These are phyloP conservation scores for Melastoma malabathricum DNA, from an alignment of 345 rosid species.

Conservation along the genomic window DNA sequence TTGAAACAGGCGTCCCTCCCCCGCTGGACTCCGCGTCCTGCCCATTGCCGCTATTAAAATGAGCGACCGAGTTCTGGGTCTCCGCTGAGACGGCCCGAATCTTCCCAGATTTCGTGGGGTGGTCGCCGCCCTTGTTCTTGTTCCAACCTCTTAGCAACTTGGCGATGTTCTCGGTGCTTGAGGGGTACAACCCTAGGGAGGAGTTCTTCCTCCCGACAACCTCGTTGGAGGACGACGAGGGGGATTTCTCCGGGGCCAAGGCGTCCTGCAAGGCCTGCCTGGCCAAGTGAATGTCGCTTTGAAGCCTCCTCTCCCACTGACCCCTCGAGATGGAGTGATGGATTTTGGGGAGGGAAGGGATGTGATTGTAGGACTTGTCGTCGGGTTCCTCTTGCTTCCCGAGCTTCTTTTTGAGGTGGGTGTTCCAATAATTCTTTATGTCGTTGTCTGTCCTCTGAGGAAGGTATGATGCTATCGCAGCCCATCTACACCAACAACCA, in stretches of 20 bases:
- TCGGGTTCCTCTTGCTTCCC: conserved; percentile 10
- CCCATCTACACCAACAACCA: conserved; percentile 21
- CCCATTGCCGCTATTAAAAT: not conserved
- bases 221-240: not conserved
- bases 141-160: conserved; percentile 26
- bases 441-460: conserved; percentile 37
- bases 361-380: conserved; percentile 2
- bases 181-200: conserved; percentile 11
- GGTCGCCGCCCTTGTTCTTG: conserved; percentile 5
- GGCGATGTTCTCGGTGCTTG: conserved; percentile 29
- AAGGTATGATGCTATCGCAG: conserved; percentile 36
- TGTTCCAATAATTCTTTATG: conserved; percentile 34
- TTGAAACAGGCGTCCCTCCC: no score
- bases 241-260: conserved; percentile 15
- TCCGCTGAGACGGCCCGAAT: not conserved
- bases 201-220: conserved; percentile 1
- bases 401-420: conserved; percentile 30
- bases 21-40: no score
- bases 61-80: conserved; percentile 6
- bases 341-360: not conserved
- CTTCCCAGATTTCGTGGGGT: not conserved
- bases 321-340: conserved; percentile 18
- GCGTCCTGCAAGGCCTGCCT: conserved; percentile 24
- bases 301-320: conserved; percentile 36
- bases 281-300: conserved; percentile 26